A percentile compares a stretch with the other conserved stretches of the same genome.
phyloP scores from a whole-genome alignment of 768 basidiomycete species.

The Hericium rajendrae region DNA sequence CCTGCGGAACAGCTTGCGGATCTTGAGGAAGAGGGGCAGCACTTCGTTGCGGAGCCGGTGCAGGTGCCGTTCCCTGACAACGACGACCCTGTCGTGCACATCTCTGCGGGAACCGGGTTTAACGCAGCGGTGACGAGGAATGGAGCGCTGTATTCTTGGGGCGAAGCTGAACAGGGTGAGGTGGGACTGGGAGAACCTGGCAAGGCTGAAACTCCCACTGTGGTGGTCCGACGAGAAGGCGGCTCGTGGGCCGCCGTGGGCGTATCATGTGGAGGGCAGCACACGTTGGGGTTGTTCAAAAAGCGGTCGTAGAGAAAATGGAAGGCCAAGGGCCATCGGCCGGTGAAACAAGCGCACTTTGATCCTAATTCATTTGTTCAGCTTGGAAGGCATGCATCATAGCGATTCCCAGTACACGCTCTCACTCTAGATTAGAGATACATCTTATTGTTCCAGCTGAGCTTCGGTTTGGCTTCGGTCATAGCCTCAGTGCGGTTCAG shows the following conservation, averaged over 20 bases:
- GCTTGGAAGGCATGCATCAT: too few relatives aligned
- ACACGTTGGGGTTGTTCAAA: slow-evolving; percentile 40
- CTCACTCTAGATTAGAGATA: too few relatives aligned
- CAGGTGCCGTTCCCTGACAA: slow-evolving; percentile 53
- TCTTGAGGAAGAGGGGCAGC: slow-evolving; percentile 28
- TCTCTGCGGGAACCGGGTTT: slow-evolving; percentile 64
- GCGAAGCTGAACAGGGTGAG: slow-evolving; percentile 70
- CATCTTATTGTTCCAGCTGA: too few relatives aligned
- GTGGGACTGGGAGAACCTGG: slow-evolving; percentile 46
- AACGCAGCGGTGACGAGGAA: slow-evolving; percentile 59
- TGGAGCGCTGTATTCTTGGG: slow-evolving; percentile 70
- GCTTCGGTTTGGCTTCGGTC: too few relatives aligned
- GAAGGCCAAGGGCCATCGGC: neutral
- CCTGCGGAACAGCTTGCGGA: slow-evolving; percentile 60
- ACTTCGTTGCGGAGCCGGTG: slow-evolving; percentile 59
- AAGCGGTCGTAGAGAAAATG: slow-evolving; percentile 49
- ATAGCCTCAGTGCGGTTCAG: too few relatives aligned
- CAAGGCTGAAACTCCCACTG: slow-evolving; percentile 52
- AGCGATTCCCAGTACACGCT: too few relatives aligned
- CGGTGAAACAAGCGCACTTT: too few relatives aligned
- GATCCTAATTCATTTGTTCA: too few relatives aligned
- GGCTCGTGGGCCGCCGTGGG: slow-evolving; percentile 57
- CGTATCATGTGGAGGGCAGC: slow-evolving; percentile 72
- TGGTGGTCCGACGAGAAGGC: slow-evolving; percentile 65
- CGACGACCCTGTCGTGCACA: slow-evolving; percentile 53